Evolutionary conservation across 1,139 yeast species (phyloP), one percentile per base, ranked within the genome.

Genomic region (Protomyces pachydermus): DNA sequence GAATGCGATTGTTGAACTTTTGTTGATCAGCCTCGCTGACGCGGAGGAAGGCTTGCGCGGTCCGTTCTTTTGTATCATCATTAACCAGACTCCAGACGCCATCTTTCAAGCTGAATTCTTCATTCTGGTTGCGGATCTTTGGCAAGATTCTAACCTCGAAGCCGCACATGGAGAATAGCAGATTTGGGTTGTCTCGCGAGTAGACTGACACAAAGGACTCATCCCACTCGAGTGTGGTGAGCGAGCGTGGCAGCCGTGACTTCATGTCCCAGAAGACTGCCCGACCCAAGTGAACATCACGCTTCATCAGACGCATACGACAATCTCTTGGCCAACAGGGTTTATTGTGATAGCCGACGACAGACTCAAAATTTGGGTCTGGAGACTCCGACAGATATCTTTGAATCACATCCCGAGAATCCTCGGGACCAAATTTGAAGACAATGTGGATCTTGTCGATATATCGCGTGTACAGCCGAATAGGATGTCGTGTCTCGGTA

Each of bases 321-420:
- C 86, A 78, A 73, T 93, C 98, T 60, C 89, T 79, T 3, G 98
- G 97, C 99, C 99, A 95, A 73, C 98, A 91, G 62, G 85, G 84
- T 70, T 88, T 89, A 70, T 90, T 90, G 70, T 88, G 89, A 74
- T 91, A 93, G 0, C 95, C 96, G 28, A 87, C 84, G n/a, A 86
- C 85, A 69, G 86, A 87, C 71, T 88, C 95, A 74, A 87, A 87
- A 71, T 88, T 88, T 0, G 97, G 96, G 76, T 91, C 97, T 0
- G 97, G 97, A 71, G 90, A 88, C 69, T 90, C 96, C 0, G 87
- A 79, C 46, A 91, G 75, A 71, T 81, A 91, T 37, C 89, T 90
- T 68, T 87, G 87, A 37, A 88, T 82, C 56, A 95, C 77, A 16
- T 85, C 96, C 56, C 82, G 83, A 0, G 95, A 83, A 64, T 91